Conservation (phyloP, 1,284 basidiomycete species). For the Puccinia novopanici region DNA sequence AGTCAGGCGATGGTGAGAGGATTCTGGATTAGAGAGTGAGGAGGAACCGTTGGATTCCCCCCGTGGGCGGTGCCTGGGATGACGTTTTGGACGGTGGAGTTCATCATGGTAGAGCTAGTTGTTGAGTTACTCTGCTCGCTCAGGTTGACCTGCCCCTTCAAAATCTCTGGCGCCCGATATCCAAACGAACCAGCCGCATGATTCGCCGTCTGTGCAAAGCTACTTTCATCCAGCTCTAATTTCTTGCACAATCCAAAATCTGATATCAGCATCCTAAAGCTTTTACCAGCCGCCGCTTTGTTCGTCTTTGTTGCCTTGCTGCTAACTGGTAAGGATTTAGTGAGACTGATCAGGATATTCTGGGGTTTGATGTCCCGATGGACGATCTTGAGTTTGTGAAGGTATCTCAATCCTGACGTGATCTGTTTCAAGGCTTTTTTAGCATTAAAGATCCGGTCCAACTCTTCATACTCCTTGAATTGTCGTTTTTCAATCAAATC, state of each 20-base stretch:
- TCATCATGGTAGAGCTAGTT: constrained; percentile 38
- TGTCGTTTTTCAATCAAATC: constrained; percentile 74
- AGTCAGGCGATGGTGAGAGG: constrained; percentile 67
- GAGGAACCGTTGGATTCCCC: constrained; percentile 15
- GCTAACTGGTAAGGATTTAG: constrained; percentile 60
- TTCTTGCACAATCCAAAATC: constrained; percentile 93
- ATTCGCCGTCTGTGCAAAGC: constrained; percentile 78
- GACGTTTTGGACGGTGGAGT: constrained; percentile 15
- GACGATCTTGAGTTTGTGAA: constrained; percentile 92
- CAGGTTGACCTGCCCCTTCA: constrained; percentile 83
- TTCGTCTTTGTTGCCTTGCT: constrained; percentile 15
- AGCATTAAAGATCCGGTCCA: constrained; percentile 74
- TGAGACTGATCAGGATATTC: constrained; percentile 86
- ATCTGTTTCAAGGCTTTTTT: constrained; percentile 87
- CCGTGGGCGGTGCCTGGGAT: neutral
- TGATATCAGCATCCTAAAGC: constrained; percentile 83
- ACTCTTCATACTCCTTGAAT: constrained; percentile 62
- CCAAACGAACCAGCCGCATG: constrained; percentile 80
- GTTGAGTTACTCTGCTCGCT: constrained; percentile 68
- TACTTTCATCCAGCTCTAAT: constrained; percentile 87
- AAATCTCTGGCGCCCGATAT: constrained; percentile 90
- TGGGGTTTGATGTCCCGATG: constrained; percentile 99
- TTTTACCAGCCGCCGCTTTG: constrained; percentile 42
- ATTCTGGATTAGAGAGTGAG: constrained; percentile 12
- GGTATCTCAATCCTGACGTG: constrained; percentile 79